Evolutionary conservation across 73 alveolate genomes (phyloP), one percentile per base, ranked within the genome.

Genomic region (Paramecium octaurelia): DNA sequence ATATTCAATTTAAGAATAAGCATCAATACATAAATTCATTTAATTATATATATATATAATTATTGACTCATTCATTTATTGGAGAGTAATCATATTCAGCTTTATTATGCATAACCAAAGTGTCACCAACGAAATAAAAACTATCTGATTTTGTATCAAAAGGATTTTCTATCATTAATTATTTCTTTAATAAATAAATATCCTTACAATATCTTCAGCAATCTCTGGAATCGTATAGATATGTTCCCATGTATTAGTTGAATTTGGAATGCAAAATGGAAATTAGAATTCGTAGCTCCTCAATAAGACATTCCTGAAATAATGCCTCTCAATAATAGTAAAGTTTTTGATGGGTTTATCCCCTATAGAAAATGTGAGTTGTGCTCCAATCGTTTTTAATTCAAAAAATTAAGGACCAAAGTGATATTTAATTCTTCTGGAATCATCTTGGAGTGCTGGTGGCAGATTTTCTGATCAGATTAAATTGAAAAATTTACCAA

Each of bases 231-330:
- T 83, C 29, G 92, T 96, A 87, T 98, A 98, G 50, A 98, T 97
- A 92, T 87, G 95, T 86, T 98, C 99, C 99, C 99, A 97, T 9
- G 99, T 95, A 93, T 98, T 98, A 44, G 96, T 92, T 50, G 99
- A 93, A 73, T 95, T 94, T 54, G 99, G 99, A 90, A 98, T 98
- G 92, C 99, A 97, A 94, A 97, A 97, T 40, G 94, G 96, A 89
- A 97, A 95, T 58, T 95, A 58, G 88, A 97, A 97, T 85, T 97
- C 99, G 91, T 93, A 97, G 40, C 93, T 86, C 85, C 97, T 70
- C 29, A 97, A 92, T 38, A 97, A 89, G 24, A 84, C 85, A 38
- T 94, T 96, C 90, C 96, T 97, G 95, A 97, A 97, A 95, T 97
- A 98, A 95, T 97, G 99, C 73, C 99, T 95, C 91, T 98, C 99